Evolutionary conservation across 2,329 filamentous ascomycete genomes (phyloP), one percentile per base, ranked within the genome.

Genomic region (Colletotrichum trifolii): DNA sequence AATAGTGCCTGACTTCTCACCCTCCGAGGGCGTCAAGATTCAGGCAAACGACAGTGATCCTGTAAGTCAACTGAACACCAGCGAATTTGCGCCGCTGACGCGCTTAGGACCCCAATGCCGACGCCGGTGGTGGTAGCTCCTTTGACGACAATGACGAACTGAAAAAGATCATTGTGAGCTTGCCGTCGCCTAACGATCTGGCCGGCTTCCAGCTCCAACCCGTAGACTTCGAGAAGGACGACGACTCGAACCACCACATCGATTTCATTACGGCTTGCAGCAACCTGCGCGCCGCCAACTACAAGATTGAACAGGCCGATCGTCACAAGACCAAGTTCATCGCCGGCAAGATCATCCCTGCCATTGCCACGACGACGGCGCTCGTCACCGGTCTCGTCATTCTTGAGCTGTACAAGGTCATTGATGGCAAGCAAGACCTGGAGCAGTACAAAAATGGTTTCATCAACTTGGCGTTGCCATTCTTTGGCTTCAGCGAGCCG

Each of bases 381-480:
- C 84, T 99, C 63, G 95, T 98, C 11, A 99, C 96, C 3, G 96
- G 96, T 64, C 85, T 99, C 49, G 94, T 99, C 57, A 87, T 96
- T 13, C 82, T 99, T 49, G 96, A 99, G 82, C 82, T 98, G 52
- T 97, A 93, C 89, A 99, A 99, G 88, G 87, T 99, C 68, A 85
- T 99, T 49, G 96, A 98, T 74, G 95, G 94, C 75, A 97, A 99
- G 85, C 88, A 86, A n/a, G 93, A 98, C 71, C 91, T 97, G 69
- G 96, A 98, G 81, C 92, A 98, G 80, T 99, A 96, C 89, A 98
- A 98, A 87, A 99, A 99, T 75, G 96, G 96, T 13, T 99, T 99
- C 79, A 86, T 98, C 80, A 99, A 99, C 81, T 82, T 99, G 70
- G 96, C 96, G 2, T 82, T 99, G 69, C 96, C 96, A 1, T 98